These are phyloP conservation scores for Flaveria ramosissima DNA, from an alignment of 129 eudicot genomes.

Conservation along the genomic window DNA sequence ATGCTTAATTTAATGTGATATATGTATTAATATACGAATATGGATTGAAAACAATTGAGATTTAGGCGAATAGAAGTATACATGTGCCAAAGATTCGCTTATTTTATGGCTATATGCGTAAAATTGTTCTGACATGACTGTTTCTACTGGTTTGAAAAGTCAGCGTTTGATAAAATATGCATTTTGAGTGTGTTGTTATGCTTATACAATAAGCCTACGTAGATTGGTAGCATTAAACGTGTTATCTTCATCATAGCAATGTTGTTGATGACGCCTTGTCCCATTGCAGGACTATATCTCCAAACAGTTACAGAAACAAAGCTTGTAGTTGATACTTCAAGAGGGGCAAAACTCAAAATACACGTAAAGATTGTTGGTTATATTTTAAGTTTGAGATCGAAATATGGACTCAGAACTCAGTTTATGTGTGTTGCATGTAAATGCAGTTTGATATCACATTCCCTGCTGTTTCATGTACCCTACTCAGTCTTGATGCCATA, in stretches of 20 bases:
- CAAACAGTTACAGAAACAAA: constrained; percentile 42
- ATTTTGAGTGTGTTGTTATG: not conserved
- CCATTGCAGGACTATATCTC: constrained; percentile 60
- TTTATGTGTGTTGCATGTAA: constrained; percentile 15
- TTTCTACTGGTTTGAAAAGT: no score
- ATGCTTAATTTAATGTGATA: no score
- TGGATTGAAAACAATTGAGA: no score
- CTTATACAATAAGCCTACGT: not conserved
- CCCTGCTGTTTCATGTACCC: constrained; percentile 79
- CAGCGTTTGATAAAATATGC: no score
- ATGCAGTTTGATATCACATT: constrained; percentile 95
- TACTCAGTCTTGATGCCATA: constrained; percentile 86
- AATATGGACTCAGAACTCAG: constrained; percentile 22
- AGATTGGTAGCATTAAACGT: no score
- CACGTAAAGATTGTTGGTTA: constrained; percentile 20
- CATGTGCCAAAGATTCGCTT: no score
- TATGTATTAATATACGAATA: no score
- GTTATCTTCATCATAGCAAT: not conserved
- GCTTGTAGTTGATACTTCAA: constrained; percentile 42
- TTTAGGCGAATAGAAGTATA: no score
- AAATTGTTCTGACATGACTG: no score
- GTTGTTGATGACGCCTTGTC: constrained; percentile 24
- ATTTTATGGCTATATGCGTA: no score
- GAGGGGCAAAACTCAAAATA: constrained; percentile 38
- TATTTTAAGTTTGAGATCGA: not conserved